Evolutionary conservation across 75 land plant genomes (phyloP).

Genomic region (Larix kaempferi): DNA sequence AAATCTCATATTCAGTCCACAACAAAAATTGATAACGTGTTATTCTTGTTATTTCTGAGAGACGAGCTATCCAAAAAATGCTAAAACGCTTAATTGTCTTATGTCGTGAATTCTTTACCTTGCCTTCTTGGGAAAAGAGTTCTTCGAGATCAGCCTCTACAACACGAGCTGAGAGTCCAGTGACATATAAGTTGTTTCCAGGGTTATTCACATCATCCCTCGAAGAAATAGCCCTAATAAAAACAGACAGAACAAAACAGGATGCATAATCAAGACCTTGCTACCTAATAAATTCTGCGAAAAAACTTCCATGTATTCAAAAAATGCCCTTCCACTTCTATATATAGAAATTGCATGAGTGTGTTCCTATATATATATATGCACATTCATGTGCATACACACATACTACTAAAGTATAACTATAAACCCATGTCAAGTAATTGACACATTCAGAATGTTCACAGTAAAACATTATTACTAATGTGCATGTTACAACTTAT

Average conservation of each 20-base stretch:
- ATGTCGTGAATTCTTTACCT: not conserved
- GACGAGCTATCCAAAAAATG: no score
- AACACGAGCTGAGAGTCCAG: slow-evolving; percentile 83
- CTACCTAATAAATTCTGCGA: not conserved
- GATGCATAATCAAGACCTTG: not conserved
- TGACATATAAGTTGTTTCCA: slow-evolving; percentile 93
- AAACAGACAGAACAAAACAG: not conserved
- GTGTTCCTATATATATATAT: no score
- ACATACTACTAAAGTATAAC: no score
- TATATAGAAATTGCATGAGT: no score
- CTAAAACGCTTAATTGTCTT: not conserved
- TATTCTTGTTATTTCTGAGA: not conserved
- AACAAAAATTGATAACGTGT: not conserved
- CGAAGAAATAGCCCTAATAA: not conserved
- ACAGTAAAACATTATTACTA: no score
- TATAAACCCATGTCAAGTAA: no score
- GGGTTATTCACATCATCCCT: slow-evolving; percentile 65
- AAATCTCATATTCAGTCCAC: not conserved
- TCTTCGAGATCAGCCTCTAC: slow-evolving; percentile 74
- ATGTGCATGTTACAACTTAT: no score
- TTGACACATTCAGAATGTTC: no score
- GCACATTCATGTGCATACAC: no score
- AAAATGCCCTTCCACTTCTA: no score
- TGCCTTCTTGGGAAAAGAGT: slow-evolving; percentile 76
- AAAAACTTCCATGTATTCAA: no score